A percentile compares a stretch with the other conserved stretches of the same genome.
phyloP scores from a whole-genome alignment of 768 basidiomycete genomes.

The Tubosaeta brunneosetosa region DNA sequence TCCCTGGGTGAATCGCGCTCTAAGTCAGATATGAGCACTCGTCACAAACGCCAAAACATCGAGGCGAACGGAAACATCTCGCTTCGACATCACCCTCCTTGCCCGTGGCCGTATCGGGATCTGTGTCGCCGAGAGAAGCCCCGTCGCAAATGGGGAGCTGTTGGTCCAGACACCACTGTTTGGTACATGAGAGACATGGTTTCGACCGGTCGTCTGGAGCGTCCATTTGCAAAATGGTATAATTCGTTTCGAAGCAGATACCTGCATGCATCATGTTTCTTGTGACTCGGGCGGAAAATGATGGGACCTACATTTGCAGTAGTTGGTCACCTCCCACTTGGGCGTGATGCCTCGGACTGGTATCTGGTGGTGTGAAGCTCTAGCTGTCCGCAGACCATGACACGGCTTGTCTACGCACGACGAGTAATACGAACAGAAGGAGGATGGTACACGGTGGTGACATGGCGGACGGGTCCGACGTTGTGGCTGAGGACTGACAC shows the following conservation, averaged over 20 bases:
- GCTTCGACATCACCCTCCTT: conserved; percentile 96
- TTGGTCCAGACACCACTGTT: conserved; percentile 93
- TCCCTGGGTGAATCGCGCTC: conserved; percentile 95
- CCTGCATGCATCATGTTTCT: conserved; percentile 43
- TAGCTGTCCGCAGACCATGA: conserved; percentile 3
- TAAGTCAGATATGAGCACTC: conserved; percentile 33
- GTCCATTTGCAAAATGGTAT: conserved; percentile 76
- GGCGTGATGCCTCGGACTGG: conserved; percentile 44
- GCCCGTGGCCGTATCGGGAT: conserved; percentile 90
- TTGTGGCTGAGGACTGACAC: conserved; percentile 15
- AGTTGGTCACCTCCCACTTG: conserved; percentile 88
- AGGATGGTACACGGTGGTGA: conserved; percentile 13
- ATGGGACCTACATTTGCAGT: conserved; percentile 71
- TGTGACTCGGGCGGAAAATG: neutral
- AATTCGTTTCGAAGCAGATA: conserved; percentile 87
- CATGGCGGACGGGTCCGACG: conserved; percentile 12
- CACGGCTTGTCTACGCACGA: conserved; percentile 24
- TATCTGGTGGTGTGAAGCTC: conserved; percentile 27
- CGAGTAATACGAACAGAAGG: conserved; percentile 11
- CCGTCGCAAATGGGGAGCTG: conserved; percentile 80
- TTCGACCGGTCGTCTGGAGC: conserved; percentile 81
- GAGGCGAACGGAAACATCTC: conserved; percentile 84
- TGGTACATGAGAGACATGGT: conserved; percentile 90
- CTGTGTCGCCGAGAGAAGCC: conserved; percentile 77
- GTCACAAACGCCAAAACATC: conserved; percentile 30